Evolutionary conservation across 2,329 filamentous ascomycete genomes (phyloP), one percentile per base, ranked within the genome.

Genomic region (Fusarium avenaceum): DNA sequence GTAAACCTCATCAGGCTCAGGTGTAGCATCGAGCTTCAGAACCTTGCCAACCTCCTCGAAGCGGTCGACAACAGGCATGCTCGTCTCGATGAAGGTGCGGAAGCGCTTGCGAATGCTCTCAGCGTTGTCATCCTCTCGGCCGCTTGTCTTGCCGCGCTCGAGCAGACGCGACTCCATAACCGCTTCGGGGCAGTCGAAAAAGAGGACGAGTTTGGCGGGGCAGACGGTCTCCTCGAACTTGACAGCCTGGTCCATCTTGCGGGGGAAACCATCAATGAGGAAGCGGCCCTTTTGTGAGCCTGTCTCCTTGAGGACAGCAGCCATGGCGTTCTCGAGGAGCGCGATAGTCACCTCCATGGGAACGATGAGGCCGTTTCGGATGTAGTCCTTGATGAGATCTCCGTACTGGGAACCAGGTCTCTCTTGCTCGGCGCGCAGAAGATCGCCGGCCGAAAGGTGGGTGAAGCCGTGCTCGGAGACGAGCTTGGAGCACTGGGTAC

Each of bases 261-360:
- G 89, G 32, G 96, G 96, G 84, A 98, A 99, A 14, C 96, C 91
- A 78, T 89, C 87, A 72, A 90, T 89, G 57, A 90, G 81, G 84
- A 98, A 98, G 74, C 92, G 89, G 53, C 87, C 87, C 78, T 89
- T 90, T 68, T 76, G 75, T 53, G 68, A 73, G 51, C 76, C 74
- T 14, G 82, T 80, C 57, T 84, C 80, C 57, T 84, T 76, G 52
- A 97, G 87, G 14, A 87, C 85, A 10, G 86, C 88, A 57, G 85
- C 86, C 93, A 99, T 98, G 60, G 94, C 93, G 80, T 97, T 97
- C 82, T 97, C 94, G 43, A 99, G 87, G 35, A 99, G 83, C 75
- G 94, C 91, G 62, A 99, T 91, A 7, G 96, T 99, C 50, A 98
- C 94, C 80, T 98, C 95, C 93, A 97, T 97, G n/a, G 96, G 96